Percentiles rank a stretch among this genome's conserved stretches.
phyloP scores from a whole-genome alignment of 2,329 filamentous ascomycete genomes.

The Pseudogymnoascus destructans region DNA sequence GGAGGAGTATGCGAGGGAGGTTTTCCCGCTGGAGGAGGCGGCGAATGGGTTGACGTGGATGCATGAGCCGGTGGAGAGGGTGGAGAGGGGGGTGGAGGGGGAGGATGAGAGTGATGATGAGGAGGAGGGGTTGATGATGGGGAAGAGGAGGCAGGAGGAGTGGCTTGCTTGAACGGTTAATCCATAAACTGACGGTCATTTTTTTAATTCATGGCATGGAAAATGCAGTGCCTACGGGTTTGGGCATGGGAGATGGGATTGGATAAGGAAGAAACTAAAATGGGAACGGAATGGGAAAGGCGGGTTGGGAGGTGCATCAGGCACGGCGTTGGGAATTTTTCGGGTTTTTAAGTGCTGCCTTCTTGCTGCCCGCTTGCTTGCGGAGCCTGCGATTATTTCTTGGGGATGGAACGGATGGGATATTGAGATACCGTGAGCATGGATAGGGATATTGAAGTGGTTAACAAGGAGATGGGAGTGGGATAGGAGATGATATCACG shows the following conservation, averaged over 20 bases:
- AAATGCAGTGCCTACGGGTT: background rate
- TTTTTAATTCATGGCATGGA: background rate
- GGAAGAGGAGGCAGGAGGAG: conserved; percentile 23
- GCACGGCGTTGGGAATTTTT: background rate
- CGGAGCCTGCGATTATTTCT: background rate
- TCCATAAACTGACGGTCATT: background rate
- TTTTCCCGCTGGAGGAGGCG: conserved; percentile 87
- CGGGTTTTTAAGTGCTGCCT: background rate
- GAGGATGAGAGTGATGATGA: conserved; percentile 44
- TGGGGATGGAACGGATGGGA: background rate
- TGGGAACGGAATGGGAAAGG: background rate
- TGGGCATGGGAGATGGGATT: background rate
- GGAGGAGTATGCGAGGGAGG: conserved; percentile 88
- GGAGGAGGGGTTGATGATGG: conserved; percentile 20
- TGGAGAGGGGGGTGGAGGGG: conserved; percentile 20
- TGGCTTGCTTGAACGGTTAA: conserved; percentile 20
- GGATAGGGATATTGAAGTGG: background rate
- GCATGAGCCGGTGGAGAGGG: conserved; percentile 36
- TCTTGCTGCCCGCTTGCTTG: background rate
- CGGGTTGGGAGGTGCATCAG: background rate
- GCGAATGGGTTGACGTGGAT: conserved; percentile 94
- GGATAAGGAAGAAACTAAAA: background rate
- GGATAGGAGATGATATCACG: background rate
- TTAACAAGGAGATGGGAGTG: background rate
- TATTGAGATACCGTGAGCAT: background rate